Evolutionary conservation across 805 yeast genomes (phyloP).

Genomic region (Candida quercuum): DNA sequence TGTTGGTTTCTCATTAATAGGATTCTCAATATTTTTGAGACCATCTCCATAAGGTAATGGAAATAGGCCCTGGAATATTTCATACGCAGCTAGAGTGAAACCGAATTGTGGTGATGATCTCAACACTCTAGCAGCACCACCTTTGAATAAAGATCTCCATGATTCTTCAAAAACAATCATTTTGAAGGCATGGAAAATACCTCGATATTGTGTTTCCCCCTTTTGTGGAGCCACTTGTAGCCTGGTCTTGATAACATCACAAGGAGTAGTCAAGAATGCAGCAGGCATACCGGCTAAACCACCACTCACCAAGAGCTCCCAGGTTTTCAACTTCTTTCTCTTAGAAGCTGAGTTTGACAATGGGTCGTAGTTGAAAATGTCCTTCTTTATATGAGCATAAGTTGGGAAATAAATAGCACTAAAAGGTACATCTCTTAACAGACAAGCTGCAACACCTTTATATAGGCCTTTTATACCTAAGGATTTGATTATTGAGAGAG

Average conservation of each 20-base stretch:
- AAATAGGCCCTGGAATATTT: slow-evolving; percentile 71
- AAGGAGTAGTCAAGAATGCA: slow-evolving; percentile 93
- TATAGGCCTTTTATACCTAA: slow-evolving; percentile 83
- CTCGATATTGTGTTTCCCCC: slow-evolving; percentile 73
- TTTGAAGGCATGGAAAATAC: slow-evolving; percentile 70
- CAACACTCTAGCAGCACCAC: slow-evolving; percentile 90
- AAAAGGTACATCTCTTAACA: slow-evolving; percentile 93
- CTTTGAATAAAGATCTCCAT: slow-evolving; percentile 83
- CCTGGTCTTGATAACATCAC: slow-evolving; percentile 94
- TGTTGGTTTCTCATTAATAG: slow-evolving; percentile 16
- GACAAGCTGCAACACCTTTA: slow-evolving; percentile 87
- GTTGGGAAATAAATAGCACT: slow-evolving; percentile 97
- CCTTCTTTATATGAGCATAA: slow-evolving; percentile 86
- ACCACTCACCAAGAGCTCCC: slow-evolving; percentile 84
- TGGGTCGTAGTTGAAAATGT: slow-evolving; percentile 80
- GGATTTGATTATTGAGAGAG: slow-evolving; percentile 67
- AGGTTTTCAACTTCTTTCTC: slow-evolving; percentile 58
- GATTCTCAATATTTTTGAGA: slow-evolving; percentile 16
- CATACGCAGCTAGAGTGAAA: slow-evolving; percentile 96
- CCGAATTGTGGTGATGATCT: slow-evolving; percentile 98
- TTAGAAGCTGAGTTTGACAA: slow-evolving; percentile 33
- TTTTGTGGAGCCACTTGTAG: slow-evolving; percentile 76
- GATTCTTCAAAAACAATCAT: slow-evolving; percentile 83
- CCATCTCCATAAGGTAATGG: slow-evolving; percentile 46
- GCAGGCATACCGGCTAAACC: slow-evolving; percentile 98